These are phyloP conservation scores for Fallopia convolvulus DNA, from an alignment of 148 eudicot genomes.

Conservation along the genomic window DNA sequence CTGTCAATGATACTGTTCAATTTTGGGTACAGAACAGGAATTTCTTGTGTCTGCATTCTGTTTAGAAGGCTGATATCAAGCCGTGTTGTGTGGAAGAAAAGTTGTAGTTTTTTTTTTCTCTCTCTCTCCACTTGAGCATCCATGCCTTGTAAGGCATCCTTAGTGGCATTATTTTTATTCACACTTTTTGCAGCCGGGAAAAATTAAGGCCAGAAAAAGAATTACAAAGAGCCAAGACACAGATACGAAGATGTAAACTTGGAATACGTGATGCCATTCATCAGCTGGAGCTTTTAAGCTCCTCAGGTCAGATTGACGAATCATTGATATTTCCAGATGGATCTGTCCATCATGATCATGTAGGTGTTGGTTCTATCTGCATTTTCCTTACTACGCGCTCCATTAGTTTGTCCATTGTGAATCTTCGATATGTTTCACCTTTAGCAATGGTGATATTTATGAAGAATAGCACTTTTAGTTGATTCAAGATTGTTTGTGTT, in stretches of 20 bases:
- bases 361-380: conserved; percentile 25
- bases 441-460: not conserved
- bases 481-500: not conserved
- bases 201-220: conserved; percentile 86
- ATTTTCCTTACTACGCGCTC: not conserved
- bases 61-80: not conserved
- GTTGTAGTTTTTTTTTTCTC: not conserved
- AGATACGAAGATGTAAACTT: conserved; percentile 79
- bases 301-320: conserved; percentile 70
- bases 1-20: not conserved
- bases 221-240: conserved; percentile 73
- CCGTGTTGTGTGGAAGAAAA: not conserved
- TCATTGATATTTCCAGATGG: conserved; percentile 80
- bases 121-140: not conserved
- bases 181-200: conserved; percentile 56
- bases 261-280: conserved; percentile 81
- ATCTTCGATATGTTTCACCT: not conserved
- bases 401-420: not conserved
- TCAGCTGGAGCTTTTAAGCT: conserved; percentile 77
- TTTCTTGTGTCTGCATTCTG: not conserved
- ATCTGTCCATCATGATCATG: conserved; percentile 93
- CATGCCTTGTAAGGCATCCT: not conserved
- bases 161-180: not conserved
- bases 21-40: not conserved
- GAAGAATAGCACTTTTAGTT: not conserved